These are phyloP conservation scores for Scutellaria galericulata DNA, from an alignment of 257 asterid genomes.

Conservation along the genomic window DNA sequence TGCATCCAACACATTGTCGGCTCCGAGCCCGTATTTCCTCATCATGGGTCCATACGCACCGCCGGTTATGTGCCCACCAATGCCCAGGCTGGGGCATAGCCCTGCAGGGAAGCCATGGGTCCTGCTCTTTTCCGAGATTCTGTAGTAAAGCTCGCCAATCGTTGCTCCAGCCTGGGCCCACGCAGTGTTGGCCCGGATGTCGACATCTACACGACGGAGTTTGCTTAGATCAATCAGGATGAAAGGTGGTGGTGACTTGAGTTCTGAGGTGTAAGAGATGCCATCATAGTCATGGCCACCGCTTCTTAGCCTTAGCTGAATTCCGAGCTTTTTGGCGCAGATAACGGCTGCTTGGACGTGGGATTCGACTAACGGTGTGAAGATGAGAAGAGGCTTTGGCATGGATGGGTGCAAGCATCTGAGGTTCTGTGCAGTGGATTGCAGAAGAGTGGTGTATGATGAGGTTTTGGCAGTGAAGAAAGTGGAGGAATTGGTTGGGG, in stretches of 20 bases:
- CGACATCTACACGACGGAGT: slow-evolving; percentile 19
- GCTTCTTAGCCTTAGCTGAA: slow-evolving; percentile 29
- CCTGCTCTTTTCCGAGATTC: slow-evolving; percentile 17
- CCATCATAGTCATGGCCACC: slow-evolving; percentile 38
- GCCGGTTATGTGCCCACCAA: slow-evolving; percentile 36
- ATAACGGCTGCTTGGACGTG: slow-evolving; percentile 34
- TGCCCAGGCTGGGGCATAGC: slow-evolving; percentile 32
- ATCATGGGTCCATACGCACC: slow-evolving; percentile 35
- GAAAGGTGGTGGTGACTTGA: slow-evolving; percentile 29
- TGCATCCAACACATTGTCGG: slow-evolving; percentile 29
- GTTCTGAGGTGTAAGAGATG: slow-evolving; percentile 28
- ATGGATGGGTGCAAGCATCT: slow-evolving; percentile 21
- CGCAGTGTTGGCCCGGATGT: slow-evolving; percentile 9
- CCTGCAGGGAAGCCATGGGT: slow-evolving; percentile 34
- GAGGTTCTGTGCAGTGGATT: slow-evolving; percentile 32
- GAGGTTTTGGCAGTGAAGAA: slow-evolving; percentile 5
- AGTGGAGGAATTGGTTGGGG: background rate
- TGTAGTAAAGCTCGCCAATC: slow-evolving; percentile 34
- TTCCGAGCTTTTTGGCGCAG: slow-evolving; percentile 23
- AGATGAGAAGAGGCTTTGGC: slow-evolving; percentile 31
- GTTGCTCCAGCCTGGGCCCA: slow-evolving; percentile 39
- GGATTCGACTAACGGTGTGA: slow-evolving; percentile 21
- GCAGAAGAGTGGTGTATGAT: slow-evolving; percentile 16
- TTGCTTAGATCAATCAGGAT: slow-evolving; percentile 15
- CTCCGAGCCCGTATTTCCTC: slow-evolving; percentile 37